phyloP scores from a whole-genome alignment of 1,284 basidiomycete genomes.

The Macrocystidia cucumis region DNA sequence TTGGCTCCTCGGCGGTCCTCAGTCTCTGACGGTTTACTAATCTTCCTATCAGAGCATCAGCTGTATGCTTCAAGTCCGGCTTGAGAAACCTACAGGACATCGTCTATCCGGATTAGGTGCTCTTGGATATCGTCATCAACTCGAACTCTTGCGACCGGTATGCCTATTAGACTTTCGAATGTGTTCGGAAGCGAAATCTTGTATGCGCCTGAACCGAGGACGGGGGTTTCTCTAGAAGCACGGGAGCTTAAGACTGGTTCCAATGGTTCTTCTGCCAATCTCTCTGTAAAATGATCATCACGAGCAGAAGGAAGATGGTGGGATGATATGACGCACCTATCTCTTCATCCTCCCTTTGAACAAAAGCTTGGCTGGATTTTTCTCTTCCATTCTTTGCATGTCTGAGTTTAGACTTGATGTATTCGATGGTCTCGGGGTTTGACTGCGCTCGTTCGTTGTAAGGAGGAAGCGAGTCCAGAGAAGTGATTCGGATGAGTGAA shows the following conservation, averaged over 20 bases:
- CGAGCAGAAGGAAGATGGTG: slow-evolving; percentile 1
- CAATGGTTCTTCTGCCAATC: slow-evolving; percentile 6
- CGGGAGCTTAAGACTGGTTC: slow-evolving; percentile 15
- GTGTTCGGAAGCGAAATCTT: slow-evolving; percentile 12
- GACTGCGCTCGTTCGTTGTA: slow-evolving; percentile 38
- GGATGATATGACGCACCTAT: slow-evolving; percentile 16
- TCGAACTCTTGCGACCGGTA: too few relatives aligned
- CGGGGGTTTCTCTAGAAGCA: slow-evolving; percentile 14
- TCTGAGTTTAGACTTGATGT: slow-evolving; percentile 25
- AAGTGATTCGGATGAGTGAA: slow-evolving; percentile 23
- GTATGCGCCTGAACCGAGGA: slow-evolving; percentile 8
- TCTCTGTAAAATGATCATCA: slow-evolving; percentile 5
- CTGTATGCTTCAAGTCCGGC: neutral
- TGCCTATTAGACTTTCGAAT: slow-evolving; percentile 16
- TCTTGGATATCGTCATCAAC: too few relatives aligned
- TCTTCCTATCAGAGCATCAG: slow-evolving; percentile 18
- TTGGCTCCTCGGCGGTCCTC: slow-evolving; percentile 19
- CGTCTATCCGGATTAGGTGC: slow-evolving; percentile 13
- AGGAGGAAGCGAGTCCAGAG: slow-evolving; percentile 21
- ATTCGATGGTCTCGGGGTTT: slow-evolving; percentile 25
- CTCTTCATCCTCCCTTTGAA: slow-evolving; percentile 16
- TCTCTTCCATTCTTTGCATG: slow-evolving; percentile 15
- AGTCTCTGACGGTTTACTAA: slow-evolving; percentile 12
- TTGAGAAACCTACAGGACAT: slow-evolving; percentile 17
- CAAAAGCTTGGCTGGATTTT: slow-evolving; percentile 22